Percentiles rank a stretch among this genome's conserved stretches.
These are phyloP conservation scores for Leishmania gerbilli DNA, from an alignment of 208 protist species.

Conservation along the genomic window DNA sequence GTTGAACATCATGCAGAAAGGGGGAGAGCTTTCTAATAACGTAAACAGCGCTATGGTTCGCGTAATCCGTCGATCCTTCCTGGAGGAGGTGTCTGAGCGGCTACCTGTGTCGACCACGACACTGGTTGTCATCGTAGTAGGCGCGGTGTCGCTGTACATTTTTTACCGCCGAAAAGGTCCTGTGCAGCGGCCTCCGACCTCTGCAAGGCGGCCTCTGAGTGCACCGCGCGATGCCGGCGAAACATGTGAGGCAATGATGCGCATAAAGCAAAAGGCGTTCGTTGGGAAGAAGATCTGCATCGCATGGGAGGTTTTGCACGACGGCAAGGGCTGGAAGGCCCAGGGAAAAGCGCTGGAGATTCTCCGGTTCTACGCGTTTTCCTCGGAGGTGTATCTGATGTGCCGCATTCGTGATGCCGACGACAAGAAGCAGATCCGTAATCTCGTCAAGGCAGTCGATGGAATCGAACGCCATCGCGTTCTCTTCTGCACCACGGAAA, in stretches of 20 bases:
- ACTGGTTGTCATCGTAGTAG: conserved; percentile 51
- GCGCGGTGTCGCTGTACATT: conserved; percentile 61
- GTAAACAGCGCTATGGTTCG: conserved; percentile 14
- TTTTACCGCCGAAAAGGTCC: conserved; percentile 34
- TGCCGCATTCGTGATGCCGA: conserved; percentile 52
- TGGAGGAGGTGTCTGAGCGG: conserved; percentile 57
- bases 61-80: conserved; percentile 47
- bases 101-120: conserved; percentile 46
- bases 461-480: conserved; percentile 72
- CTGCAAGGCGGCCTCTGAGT: conserved; percentile 19
- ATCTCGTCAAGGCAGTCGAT: conserved; percentile 42
- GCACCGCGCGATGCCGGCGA: conserved; percentile 16
- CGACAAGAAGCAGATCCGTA: conserved; percentile 55
- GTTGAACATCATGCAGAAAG: not conserved
- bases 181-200: conserved; percentile 12
- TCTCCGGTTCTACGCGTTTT: conserved; percentile 43
- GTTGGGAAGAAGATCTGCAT: conserved; percentile 62
- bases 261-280: conserved; percentile 50
- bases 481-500: conserved; percentile 81
- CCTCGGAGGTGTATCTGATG: conserved; percentile 81
- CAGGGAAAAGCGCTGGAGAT: conserved; percentile 49
- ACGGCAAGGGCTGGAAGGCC: conserved; percentile 47
- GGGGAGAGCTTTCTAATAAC: not conserved
- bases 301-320: conserved; percentile 69
- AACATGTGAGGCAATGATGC: conserved; percentile 26